A percentile compares a stretch with the other conserved stretches of the same genome.
Evolutionary conservation across 106 monocot genomes (phyloP).

Genomic region (Dioscorea dumetorum): DNA sequence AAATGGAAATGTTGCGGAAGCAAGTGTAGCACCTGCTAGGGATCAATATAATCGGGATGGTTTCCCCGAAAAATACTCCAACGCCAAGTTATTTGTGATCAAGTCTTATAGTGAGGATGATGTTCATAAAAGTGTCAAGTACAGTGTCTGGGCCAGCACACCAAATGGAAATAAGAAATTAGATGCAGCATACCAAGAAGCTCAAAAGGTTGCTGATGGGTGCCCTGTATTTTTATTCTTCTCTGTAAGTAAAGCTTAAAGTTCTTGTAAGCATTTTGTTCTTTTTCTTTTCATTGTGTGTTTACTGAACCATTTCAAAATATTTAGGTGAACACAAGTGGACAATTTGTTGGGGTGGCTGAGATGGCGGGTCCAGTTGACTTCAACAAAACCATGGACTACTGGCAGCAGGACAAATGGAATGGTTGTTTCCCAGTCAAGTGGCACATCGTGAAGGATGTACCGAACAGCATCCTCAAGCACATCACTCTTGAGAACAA

Average conservation of each 20-base stretch:
- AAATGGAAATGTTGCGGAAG: slow-evolving; percentile 23
- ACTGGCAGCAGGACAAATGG: slow-evolving; percentile 97
- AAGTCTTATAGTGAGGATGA: slow-evolving; percentile 93
- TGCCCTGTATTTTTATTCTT: slow-evolving; percentile 76
- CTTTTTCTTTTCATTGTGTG: neutral
- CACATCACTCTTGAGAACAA: slow-evolving; percentile 84
- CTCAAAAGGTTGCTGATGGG: slow-evolving; percentile 34
- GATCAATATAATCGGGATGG: slow-evolving; percentile 60
- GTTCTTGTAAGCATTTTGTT: neutral
- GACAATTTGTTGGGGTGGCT: slow-evolving; percentile 86
- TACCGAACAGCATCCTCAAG: slow-evolving; percentile 63
- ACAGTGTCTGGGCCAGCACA: slow-evolving; percentile 86
- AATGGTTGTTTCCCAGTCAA: slow-evolving; percentile 81
- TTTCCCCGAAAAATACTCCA: slow-evolving; percentile 41
- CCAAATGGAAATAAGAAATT: slow-evolving; percentile 84
- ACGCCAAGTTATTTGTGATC: slow-evolving; percentile 81
- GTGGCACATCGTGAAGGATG: slow-evolving; percentile 92
- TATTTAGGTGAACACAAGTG: slow-evolving; percentile 75
- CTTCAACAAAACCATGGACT: slow-evolving; percentile 80
- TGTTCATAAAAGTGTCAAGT: slow-evolving; percentile 78
- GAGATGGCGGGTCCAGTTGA: slow-evolving; percentile 85
- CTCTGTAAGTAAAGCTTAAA: slow-evolving; percentile 40
- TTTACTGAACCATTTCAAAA: neutral
- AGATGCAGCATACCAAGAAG: slow-evolving; percentile 61
- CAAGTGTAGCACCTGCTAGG: slow-evolving; percentile 27